These are phyloP conservation scores for Aureobasidium sp. DNA, from an alignment of 2,329 filamentous ascomycete species.

Conservation along the genomic window DNA sequence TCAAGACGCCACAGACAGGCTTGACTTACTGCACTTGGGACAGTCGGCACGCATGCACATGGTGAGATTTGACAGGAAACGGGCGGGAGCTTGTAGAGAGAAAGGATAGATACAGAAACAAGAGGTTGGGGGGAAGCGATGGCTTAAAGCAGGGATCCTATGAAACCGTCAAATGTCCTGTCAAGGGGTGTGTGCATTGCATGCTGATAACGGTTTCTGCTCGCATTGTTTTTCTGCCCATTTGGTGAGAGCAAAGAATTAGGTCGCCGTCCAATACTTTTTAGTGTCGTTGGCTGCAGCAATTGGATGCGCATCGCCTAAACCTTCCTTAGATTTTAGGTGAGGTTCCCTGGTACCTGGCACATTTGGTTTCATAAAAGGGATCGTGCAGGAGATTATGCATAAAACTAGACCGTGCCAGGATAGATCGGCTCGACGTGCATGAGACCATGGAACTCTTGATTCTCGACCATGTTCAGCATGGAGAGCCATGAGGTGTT, in stretches of 20 bases:
- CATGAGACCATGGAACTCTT: constrained; percentile 9
- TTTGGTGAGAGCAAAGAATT: background rate
- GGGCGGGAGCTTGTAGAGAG: background rate
- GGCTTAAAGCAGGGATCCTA: constrained; percentile 9
- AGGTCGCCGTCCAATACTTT: constrained; percentile 6
- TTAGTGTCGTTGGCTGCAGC: constrained; percentile 10
- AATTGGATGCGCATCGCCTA: constrained; percentile 4
- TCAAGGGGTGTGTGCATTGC: constrained; percentile 10
- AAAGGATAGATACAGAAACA: background rate
- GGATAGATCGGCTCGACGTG: background rate
- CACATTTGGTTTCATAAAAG: background rate
- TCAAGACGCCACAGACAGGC: background rate
- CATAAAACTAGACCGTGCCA: background rate
- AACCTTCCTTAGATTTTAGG: background rate
- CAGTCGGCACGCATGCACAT: constrained; percentile 29
- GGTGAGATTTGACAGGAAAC: background rate
- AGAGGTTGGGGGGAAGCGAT: background rate
- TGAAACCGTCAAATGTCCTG: background rate
- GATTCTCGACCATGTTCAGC: constrained; percentile 3
- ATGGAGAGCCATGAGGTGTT: constrained; percentile 4
- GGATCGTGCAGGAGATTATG: background rate
- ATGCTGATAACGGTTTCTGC: constrained; percentile 1
- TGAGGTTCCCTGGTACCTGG: background rate
- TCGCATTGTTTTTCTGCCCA: background rate
- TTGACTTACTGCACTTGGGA: constrained; percentile 33